Base-by-base conservation (phyloP, 306 rosid genomes). In the Fragaria iinumae region DNA sequence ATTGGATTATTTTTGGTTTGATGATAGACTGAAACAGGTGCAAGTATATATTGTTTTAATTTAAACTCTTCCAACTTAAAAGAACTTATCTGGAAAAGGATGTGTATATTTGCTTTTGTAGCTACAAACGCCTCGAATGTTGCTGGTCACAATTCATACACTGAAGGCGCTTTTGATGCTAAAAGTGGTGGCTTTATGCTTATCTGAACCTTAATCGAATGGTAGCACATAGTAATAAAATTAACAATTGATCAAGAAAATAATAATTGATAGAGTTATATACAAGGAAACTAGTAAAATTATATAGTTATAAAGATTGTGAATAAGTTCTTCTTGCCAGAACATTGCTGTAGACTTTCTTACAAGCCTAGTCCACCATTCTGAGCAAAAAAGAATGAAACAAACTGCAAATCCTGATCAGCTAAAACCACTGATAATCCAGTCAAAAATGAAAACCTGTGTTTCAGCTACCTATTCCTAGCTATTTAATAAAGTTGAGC, bases 301-400 rank as follows among this genome's bases (percentile, higher is more conserved):
- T 55, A 55, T 36, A 34, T 34, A 32, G 48, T 6, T 5, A 64
- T 66, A 44, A 16, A 74, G 57, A 74, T 20, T 62, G 27, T 60
- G 48, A 59, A 73, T 56, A 27, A 55, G 56, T 55, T 27, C 9
- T 16, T 41, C 39, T 60, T 60, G 45, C 69, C 77, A 73, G 23
- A 16, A 41, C 16, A 27, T 6, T 41, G 20, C 32, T n/a, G 13
- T 36, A 53, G 77, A 57, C 56, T 63, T 67, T n/a, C 74, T 82
- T 44, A 74, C 76, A 67, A 71, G 11, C 67, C 71, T 78, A 70
- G 72, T 69, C 69, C 55, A 71, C 68, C 76, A 73, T 66, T 69
- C 69, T 63, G 76, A 71, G 83, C 76, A 81, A 85, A 60, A 82
- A 90, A 48, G 78, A 83, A 83, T 59, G 71, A 82, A 79, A 70